Evolutionary conservation across 2,329 filamentous ascomycete genomes (phyloP).

Genomic region (Penicillium sclerotigenum): DNA sequence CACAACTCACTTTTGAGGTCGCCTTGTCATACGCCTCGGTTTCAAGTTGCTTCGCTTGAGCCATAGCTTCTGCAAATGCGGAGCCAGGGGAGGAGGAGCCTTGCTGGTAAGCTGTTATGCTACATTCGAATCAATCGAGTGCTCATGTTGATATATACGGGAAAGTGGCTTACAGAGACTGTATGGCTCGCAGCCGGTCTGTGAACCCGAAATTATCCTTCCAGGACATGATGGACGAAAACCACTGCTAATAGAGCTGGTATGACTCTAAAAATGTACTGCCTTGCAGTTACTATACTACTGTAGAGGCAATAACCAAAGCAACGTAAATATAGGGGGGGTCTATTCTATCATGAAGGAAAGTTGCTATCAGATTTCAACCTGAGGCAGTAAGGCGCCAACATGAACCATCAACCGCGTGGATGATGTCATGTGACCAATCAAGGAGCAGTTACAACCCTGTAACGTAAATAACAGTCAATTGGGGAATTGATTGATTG

Average conservation of each 20-base stretch:
- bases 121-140: conserved; percentile 28
- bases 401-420: conserved; percentile 1
- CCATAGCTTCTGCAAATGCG: conserved; percentile 49
- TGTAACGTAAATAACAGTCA: neutral
- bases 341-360: neutral
- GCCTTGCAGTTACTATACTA: neutral
- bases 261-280: neutral
- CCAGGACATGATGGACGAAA: conserved; percentile 42
- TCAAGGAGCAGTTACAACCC: neutral
- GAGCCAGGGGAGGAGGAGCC: conserved; percentile 40
- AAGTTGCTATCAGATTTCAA: neutral
- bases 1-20: conserved; percentile 34
- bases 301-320: neutral
- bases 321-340: neutral
- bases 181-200: conserved; percentile 61
- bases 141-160: neutral
- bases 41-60: conserved; percentile 65
- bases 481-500: neutral
- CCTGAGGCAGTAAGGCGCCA: conserved; percentile 1
- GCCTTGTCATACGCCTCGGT: conserved; percentile 39
- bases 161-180: conserved; percentile 54
- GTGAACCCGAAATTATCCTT: conserved; percentile 54
- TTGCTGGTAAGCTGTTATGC: conserved; percentile 49
- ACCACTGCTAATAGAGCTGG: neutral
- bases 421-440: conserved; percentile 22